Evolutionary conservation across 108 stramenopile species (phyloP).

Genomic region (Skeletonema marinoi): DNA sequence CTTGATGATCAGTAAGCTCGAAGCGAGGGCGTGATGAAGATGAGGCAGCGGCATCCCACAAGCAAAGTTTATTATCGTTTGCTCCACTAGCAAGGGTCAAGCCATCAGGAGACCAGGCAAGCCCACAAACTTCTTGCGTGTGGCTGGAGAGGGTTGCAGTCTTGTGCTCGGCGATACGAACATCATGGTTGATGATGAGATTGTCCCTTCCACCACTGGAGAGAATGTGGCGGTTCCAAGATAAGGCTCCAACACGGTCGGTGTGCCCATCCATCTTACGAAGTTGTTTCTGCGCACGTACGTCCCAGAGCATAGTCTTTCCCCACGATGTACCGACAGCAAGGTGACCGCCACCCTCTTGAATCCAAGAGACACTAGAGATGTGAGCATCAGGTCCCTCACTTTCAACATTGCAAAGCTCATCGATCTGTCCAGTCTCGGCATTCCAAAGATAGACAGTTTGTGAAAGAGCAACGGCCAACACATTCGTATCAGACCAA

Average conservation of each 20-base stretch:
- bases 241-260: constrained; percentile 91
- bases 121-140: constrained; percentile 89
- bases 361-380: constrained; percentile 94
- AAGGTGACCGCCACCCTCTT: constrained; percentile 80
- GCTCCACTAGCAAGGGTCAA: constrained; percentile 95
- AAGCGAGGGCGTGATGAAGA: constrained; percentile 68
- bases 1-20: constrained; percentile 86
- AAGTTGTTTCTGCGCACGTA: constrained; percentile 62
- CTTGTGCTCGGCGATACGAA: constrained; percentile 73
- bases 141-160: constrained; percentile 70
- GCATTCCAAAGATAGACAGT: constrained; percentile 99
- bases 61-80: constrained; percentile 97
- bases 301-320: constrained; percentile 90
- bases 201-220: constrained; percentile 91
- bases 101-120: constrained; percentile 92
- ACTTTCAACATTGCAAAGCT: constrained; percentile 80
- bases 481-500: constrained; percentile 92
- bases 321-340: constrained; percentile 90
- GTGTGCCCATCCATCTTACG: constrained; percentile 90
- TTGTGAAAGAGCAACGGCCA: constrained; percentile 97
- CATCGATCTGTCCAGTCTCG: constrained; percentile 90
- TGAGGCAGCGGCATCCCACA: constrained; percentile 90
- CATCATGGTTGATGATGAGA: constrained; percentile 94
- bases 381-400: constrained; percentile 91
- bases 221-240: constrained; percentile 95